phyloP scores from a whole-genome alignment of 2,329 filamentous ascomycete genomes.

The Aureobasidium sp. region DNA sequence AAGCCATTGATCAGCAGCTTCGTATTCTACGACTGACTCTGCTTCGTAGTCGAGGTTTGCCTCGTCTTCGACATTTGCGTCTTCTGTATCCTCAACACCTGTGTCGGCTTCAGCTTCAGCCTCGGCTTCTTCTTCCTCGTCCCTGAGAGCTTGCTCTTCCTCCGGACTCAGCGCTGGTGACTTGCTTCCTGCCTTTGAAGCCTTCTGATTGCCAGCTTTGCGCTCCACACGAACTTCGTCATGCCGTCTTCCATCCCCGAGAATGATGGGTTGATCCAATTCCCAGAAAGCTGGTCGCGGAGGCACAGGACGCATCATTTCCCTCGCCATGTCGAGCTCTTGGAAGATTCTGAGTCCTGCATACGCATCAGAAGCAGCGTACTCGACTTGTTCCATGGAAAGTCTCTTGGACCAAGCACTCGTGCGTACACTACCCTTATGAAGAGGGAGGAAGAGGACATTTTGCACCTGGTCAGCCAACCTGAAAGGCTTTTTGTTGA shows the following conservation, averaged over 20 bases:
- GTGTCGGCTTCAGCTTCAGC: neutral
- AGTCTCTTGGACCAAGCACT: constrained; percentile 68
- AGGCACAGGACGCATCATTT: constrained; percentile 60
- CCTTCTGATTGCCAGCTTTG: neutral
- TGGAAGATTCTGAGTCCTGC: constrained; percentile 68
- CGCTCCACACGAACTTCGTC: neutral
- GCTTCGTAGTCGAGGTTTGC: neutral
- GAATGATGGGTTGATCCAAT: constrained; percentile 54
- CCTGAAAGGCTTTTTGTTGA: constrained; percentile 61
- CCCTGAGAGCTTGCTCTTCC: neutral
- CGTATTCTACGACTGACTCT: neutral
- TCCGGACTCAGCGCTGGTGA: neutral
- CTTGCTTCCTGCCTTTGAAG: neutral
- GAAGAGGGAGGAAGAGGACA: constrained; percentile 64
- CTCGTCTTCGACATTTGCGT: neutral
- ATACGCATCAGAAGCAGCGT: constrained; percentile 77
- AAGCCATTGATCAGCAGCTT: neutral
- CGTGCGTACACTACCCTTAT: constrained; percentile 65
- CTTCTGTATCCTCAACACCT: neutral
- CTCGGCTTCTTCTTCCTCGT: constrained; percentile 8
- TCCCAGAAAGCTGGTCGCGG: constrained; percentile 65
- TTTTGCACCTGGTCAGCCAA: constrained; percentile 65
- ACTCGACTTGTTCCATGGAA: constrained; percentile 59
- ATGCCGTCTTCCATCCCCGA: constrained; percentile 40
- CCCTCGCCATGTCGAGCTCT: constrained; percentile 61